phyloP scores from a whole-genome alignment of 495 filamentous ascomycete genomes.

The Bacidia gigantensis region DNA sequence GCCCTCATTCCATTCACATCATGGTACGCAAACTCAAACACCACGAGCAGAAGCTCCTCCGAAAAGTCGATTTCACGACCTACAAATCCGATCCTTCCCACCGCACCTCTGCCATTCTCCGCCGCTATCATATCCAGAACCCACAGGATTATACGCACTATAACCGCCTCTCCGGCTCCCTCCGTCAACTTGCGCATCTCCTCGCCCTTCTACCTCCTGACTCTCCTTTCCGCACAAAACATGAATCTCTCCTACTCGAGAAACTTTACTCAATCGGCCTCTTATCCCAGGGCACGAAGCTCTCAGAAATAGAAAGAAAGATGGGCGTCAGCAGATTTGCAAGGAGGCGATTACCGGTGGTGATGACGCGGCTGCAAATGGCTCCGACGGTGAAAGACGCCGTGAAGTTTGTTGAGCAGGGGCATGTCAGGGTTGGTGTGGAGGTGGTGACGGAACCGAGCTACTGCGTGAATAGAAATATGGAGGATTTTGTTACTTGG shows the following conservation, averaged over 20 bases:
- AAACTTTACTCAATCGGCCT: constrained; percentile 90
- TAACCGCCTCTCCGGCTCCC: constrained; percentile 70
- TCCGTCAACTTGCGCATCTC: constrained; percentile 78
- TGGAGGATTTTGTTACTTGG: constrained; percentile 98
- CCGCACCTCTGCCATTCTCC: constrained; percentile 61
- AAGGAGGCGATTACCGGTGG: constrained; percentile 62
- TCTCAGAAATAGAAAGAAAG: constrained; percentile 73
- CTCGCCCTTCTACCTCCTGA: constrained; percentile 65
- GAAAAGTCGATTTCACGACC: constrained; percentile 89
- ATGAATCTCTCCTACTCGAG: constrained; percentile 70
- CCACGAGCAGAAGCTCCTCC: constrained; percentile 75
- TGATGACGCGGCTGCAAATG: constrained; percentile 83
- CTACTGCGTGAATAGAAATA: constrained; percentile 43
- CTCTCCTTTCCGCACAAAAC: constrained; percentile 60
- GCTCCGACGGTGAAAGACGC: constrained; percentile 72
- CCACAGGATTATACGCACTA: constrained; percentile 79
- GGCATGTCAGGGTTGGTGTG: constrained; percentile 84
- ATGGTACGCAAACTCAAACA: constrained; percentile 91
- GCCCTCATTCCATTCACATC: constrained; percentile 22
- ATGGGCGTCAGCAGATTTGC: constrained; percentile 78
- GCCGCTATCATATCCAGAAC: constrained; percentile 80
- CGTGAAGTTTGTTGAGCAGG: constrained; percentile 81
- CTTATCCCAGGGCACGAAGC: constrained; percentile 48
- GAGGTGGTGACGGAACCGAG: constrained; percentile 78
- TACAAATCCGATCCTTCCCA: constrained; percentile 82